Percentiles rank a stretch among this genome's conserved stretches.
phyloP scores from a whole-genome alignment of 2,329 filamentous ascomycete genomes.

The Exophiala spinifera region DNA sequence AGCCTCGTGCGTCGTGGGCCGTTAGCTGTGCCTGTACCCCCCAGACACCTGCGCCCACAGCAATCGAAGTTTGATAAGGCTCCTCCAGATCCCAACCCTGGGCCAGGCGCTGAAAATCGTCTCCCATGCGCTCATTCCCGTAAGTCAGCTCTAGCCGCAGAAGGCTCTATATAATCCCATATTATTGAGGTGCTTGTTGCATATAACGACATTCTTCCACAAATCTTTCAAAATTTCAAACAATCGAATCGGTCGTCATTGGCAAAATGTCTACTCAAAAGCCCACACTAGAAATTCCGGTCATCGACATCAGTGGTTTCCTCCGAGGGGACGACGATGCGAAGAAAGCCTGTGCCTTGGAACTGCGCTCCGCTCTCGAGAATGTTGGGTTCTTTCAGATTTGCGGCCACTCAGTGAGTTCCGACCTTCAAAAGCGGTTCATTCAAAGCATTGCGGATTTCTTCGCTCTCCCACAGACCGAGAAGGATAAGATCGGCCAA shows the following conservation, averaged over 20 bases:
- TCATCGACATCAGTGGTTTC: constrained; percentile 3
- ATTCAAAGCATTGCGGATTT: background rate
- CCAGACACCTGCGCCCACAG: background rate
- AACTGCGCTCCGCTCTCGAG: constrained; percentile 1
- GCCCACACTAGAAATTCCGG: constrained; percentile 1
- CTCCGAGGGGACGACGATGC: background rate
- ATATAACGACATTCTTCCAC: too few relatives aligned
- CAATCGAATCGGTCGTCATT: background rate
- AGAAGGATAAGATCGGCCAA: background rate
- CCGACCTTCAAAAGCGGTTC: constrained; percentile 1
- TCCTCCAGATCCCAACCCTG: background rate
- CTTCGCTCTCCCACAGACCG: constrained; percentile 1
- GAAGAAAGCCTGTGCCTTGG: background rate
- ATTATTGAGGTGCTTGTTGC: too few relatives aligned
- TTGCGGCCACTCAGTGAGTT: background rate
- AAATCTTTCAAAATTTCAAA: too few relatives aligned
- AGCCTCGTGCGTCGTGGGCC: too few relatives aligned
- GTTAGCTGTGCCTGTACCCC: too few relatives aligned
- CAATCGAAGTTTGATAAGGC: background rate
- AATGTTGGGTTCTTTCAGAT: constrained; percentile 5
- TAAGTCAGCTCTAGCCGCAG: too few relatives aligned
- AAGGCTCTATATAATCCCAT: too few relatives aligned
- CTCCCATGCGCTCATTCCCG: too few relatives aligned
- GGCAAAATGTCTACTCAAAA: background rate
- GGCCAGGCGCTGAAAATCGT: too few relatives aligned